These are phyloP conservation scores for Malassezia pachydermatis DNA, from an alignment of 1,284 basidiomycete species.

Conservation along the genomic window DNA sequence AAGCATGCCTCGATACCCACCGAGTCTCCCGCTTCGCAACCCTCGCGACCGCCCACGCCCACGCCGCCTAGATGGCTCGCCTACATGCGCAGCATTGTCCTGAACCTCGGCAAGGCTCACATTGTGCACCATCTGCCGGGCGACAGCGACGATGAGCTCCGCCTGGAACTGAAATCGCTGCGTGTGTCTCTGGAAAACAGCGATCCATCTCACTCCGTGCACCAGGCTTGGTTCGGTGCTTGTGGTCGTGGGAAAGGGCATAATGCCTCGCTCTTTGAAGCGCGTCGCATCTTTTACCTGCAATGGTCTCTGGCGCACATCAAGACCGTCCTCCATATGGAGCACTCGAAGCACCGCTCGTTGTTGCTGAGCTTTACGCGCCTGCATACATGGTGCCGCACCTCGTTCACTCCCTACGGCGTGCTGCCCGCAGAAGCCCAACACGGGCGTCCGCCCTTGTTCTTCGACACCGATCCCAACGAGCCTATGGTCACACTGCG, in stretches of 20 bases:
- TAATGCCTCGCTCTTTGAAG: background rate
- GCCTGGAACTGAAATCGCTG: constrained; percentile 14
- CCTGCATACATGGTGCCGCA: constrained; percentile 18
- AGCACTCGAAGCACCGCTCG: constrained; percentile 5
- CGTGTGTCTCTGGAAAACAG: constrained; percentile 30
- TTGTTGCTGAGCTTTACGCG: constrained; percentile 21
- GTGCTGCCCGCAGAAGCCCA: constrained; percentile 19
- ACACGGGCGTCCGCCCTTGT: constrained; percentile 8
- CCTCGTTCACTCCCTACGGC: constrained; percentile 41
- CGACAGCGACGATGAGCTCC: constrained; percentile 4
- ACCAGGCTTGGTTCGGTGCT: constrained; percentile 41
- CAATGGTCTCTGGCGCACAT: constrained; percentile 21
- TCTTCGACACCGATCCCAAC: constrained; percentile 35
- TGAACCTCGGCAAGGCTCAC: too few relatives aligned
- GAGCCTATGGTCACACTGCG: constrained; percentile 30
- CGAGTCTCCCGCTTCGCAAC: background rate
- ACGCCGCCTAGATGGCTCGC: too few relatives aligned
- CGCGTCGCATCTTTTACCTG: constrained; percentile 28
- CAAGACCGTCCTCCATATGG: constrained; percentile 18
- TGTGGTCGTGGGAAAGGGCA: too few relatives aligned
- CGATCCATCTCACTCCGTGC: constrained; percentile 23
- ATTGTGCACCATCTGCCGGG: constrained; percentile 19
- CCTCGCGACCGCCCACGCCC: background rate
- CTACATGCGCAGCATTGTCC: too few relatives aligned
- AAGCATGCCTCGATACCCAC: background rate